Conservation (phyloP, 2,329 filamentous ascomycete species). For the Microsporum canis region DNA sequence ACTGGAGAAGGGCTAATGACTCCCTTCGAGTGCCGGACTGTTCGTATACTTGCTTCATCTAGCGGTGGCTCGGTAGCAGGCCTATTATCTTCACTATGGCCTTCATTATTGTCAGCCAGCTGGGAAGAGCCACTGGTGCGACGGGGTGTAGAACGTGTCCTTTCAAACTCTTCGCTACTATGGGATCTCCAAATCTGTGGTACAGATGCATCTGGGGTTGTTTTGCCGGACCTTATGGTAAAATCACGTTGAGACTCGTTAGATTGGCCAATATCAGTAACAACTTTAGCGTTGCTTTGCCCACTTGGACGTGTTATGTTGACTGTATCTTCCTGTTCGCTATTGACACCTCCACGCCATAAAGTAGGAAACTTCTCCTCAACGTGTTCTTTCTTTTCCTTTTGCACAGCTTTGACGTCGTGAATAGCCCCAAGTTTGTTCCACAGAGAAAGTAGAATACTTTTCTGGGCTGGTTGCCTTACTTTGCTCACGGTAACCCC, state of each 20-base stretch:
- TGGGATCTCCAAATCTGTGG: background rate
- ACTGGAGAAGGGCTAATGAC: background rate
- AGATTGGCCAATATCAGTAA: slow-evolving; percentile 19
- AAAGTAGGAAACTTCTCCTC: background rate
- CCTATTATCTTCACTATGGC: background rate
- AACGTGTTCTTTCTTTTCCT: slow-evolving; percentile 4
- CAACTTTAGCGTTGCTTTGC: slow-evolving; percentile 11
- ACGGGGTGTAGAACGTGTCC: background rate
- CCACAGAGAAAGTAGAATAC: slow-evolving; percentile 72
- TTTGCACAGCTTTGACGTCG: slow-evolving; percentile 58
- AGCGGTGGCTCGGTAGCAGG: background rate
- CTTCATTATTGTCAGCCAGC: too few relatives aligned
- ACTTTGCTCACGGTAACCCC: slow-evolving; percentile 33
- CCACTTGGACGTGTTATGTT: background rate
- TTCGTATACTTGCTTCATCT: background rate
- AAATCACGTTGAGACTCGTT: slow-evolving; percentile 8
- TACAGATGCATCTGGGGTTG: background rate
- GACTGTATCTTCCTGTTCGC: background rate
- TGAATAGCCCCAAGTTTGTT: slow-evolving; percentile 80
- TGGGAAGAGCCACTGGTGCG: background rate
- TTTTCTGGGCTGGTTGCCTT: slow-evolving; percentile 49
- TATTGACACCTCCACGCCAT: slow-evolving; percentile 6
- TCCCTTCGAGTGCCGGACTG: background rate
- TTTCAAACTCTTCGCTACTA: background rate
- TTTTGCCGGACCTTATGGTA: background rate